These are phyloP conservation scores for Hypoxylon sp. DNA, from an alignment of 2,329 filamentous ascomycete genomes.

Conservation along the genomic window DNA sequence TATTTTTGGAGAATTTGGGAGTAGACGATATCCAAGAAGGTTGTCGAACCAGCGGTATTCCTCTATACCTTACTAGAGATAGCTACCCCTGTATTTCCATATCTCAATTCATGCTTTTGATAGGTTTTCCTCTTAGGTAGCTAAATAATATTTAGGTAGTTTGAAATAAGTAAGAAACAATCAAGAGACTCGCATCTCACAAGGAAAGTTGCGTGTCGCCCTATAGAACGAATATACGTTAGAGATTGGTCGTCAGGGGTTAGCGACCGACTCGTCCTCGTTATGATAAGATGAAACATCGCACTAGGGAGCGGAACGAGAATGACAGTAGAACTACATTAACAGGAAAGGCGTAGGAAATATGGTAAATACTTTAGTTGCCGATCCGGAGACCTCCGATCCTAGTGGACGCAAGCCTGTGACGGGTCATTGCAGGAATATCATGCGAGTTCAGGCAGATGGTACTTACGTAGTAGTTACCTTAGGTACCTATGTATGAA, in stretches of 20 bases:
- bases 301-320: background rate
- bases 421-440: constrained; percentile 14
- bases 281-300: background rate
- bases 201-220: too few species aligned
- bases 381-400: constrained; percentile 5
- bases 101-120: too few species aligned
- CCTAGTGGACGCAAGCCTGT: background rate
- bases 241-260: background rate
- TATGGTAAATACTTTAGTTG: background rate
- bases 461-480: background rate
- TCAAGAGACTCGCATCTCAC: too few species aligned
- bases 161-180: too few species aligned
- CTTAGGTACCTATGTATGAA: too few species aligned
- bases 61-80: too few species aligned
- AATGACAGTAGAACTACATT: background rate
- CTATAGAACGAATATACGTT: background rate
- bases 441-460: background rate
- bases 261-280: background rate
- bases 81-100: too few species aligned
- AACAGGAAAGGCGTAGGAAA: background rate
- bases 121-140: too few species aligned
- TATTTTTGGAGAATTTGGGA: too few species aligned
- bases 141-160: too few species aligned
- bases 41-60: too few species aligned
- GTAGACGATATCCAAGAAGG: too few species aligned